Evolutionary conservation across 129 eudicot species (phyloP), one percentile per base, ranked within the genome.

Genomic region (Pulicaria dysenterica): DNA sequence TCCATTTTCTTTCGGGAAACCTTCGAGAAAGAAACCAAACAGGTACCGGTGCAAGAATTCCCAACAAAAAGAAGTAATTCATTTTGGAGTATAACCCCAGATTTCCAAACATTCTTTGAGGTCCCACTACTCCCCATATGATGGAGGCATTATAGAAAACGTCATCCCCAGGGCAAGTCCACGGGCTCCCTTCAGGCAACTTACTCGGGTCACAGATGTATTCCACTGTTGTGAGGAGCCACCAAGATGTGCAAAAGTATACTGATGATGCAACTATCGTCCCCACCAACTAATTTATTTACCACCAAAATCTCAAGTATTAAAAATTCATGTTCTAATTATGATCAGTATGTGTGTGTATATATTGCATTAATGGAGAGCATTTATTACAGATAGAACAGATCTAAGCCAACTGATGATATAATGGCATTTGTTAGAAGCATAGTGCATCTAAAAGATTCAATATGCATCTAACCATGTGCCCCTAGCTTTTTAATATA

Each of bases 61-160:
- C 97, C 49, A 86, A 69, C 12, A 91, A 91, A 78, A 91, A 91
- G 85, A 91, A 91, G 43, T 82, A 91, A 75, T 88, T 88, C 79
- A 91, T 77, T 76, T 78, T 76, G 3, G 87, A 80, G 82, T 91
- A 91, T 12, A 86, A 6, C 9, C 97, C 97, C 3, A 84, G 87
- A 11, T 76, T 80, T 17, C 90, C 88, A 77, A 88, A 91, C 90
- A 91, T 84, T 7, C 96, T 83, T 36, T 80, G 85, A 12, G 97
- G 97, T 11, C 97, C 97, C 3, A 88, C 95, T 0, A 91, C 83
- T 16, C 97, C 97, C 97, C 97, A 91, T 51, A 91, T 91, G 7
- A 91, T 79, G 3, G 97, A 91, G 5, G 96, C 96, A 1, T 88
- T 86, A 80, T 88, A 91, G 91, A 88, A 88, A 59, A 88, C 96